Percentiles rank a stretch among this genome's conserved stretches.
Evolutionary conservation across 495 filamentous ascomycete genomes (phyloP).

Genomic region (Penicillium herquei): DNA sequence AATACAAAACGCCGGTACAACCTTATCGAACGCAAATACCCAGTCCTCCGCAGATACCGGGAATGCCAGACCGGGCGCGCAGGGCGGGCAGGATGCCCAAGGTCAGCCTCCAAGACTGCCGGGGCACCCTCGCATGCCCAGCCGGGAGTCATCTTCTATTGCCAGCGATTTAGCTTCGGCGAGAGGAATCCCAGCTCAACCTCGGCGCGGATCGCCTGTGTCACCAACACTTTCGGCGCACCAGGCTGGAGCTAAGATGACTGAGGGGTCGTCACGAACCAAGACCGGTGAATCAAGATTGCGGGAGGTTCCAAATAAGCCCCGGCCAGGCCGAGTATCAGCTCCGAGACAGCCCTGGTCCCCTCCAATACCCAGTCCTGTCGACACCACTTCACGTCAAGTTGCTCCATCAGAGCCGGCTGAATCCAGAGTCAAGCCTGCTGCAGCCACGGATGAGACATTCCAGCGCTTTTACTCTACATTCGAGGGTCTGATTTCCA

Average conservation of each 20-base stretch:
- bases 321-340: slow-evolving; percentile 22
- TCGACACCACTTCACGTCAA: slow-evolving; percentile 38
- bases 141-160: slow-evolving; percentile 77
- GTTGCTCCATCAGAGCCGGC: slow-evolving; percentile 26
- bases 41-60: slow-evolving; percentile 23
- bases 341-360: slow-evolving; percentile 36
- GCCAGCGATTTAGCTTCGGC: slow-evolving; percentile 89
- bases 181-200: slow-evolving; percentile 75
- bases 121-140: slow-evolving; percentile 50
- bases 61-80: slow-evolving; percentile 23
- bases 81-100: slow-evolving; percentile 29
- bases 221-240: slow-evolving; percentile 72
- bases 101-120: slow-evolving; percentile 35
- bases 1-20: slow-evolving; percentile 7
- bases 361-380: slow-evolving; percentile 33
- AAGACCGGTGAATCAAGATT: slow-evolving; percentile 37
- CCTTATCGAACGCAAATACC: slow-evolving; percentile 3
- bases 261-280: slow-evolving; percentile 51
- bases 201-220: slow-evolving; percentile 55
- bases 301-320: slow-evolving; percentile 27
- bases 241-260: slow-evolving; percentile 71
- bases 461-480: slow-evolving; percentile 89
- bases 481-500: slow-evolving; percentile 78
- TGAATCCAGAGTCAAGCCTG: slow-evolving; percentile 9
- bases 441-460: slow-evolving; percentile 60